phyloP scores from a whole-genome alignment of 2,329 filamentous ascomycete genomes.

The Penicillium verrucosum region DNA sequence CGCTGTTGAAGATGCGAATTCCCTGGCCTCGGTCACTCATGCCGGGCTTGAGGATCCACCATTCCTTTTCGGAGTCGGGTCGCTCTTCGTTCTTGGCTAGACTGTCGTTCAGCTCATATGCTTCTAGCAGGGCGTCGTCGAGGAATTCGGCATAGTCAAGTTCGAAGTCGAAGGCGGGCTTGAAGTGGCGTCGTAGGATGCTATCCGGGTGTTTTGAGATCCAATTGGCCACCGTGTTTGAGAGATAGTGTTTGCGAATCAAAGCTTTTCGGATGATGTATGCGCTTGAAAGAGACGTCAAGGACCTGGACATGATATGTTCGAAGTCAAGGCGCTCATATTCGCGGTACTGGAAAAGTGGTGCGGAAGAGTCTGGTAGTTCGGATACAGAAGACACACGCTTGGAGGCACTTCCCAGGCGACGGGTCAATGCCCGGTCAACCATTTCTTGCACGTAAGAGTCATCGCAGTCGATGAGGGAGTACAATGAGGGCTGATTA shows the following conservation, averaged over 20 bases:
- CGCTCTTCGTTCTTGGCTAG: slow-evolving; percentile 65
- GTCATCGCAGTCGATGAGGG: slow-evolving; percentile 80
- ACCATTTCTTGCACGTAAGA: slow-evolving; percentile 86
- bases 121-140: slow-evolving; percentile 87
- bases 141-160: slow-evolving; percentile 96
- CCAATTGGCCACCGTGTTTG: slow-evolving; percentile 80
- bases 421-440: slow-evolving; percentile 63
- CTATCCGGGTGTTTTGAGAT: slow-evolving; percentile 75
- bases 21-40: slow-evolving; percentile 97
- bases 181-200: slow-evolving; percentile 66
- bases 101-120: slow-evolving; percentile 79
- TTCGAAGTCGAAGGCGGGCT: slow-evolving; percentile 80
- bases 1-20: slow-evolving; percentile 81
- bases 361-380: slow-evolving; percentile 46
- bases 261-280: slow-evolving; percentile 95
- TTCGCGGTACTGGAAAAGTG: slow-evolving; percentile 72
- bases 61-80: slow-evolving; percentile 66
- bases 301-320: slow-evolving; percentile 61
- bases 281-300: slow-evolving; percentile 71
- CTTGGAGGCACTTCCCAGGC: slow-evolving; percentile 57
- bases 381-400: slow-evolving; percentile 53
- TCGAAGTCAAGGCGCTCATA: slow-evolving; percentile 90
- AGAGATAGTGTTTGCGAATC: slow-evolving; percentile 92
- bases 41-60: slow-evolving; percentile 97
- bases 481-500: slow-evolving; percentile 55